These are phyloP conservation scores for Wickerhamomyces sydowiorum DNA, from an alignment of 805 yeast species.

Conservation along the genomic window DNA sequence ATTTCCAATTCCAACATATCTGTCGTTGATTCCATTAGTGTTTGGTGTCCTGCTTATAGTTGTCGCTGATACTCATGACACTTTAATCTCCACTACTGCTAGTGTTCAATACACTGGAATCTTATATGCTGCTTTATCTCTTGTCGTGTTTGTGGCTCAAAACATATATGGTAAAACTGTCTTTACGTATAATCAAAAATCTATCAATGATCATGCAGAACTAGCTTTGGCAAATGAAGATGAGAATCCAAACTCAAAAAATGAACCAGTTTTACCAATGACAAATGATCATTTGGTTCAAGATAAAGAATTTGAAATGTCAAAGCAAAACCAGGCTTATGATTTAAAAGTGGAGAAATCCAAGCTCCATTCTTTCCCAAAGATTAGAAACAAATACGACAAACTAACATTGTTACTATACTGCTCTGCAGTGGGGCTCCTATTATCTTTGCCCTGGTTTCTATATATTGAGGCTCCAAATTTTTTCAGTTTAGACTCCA, in stretches of 20 bases:
- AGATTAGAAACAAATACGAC: conserved; percentile 49
- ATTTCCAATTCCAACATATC: conserved; percentile 44
- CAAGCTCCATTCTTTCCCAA: conserved; percentile 8
- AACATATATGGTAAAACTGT: conserved; percentile 83
- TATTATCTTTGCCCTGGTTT: conserved; percentile 72
- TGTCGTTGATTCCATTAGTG: conserved; percentile 46
- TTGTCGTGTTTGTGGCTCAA: conserved; percentile 76
- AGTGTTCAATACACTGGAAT: conserved; percentile 54
- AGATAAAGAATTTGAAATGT: conserved; percentile 8
- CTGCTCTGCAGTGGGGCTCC: conserved; percentile 68
- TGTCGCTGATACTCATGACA: conserved; percentile 24
- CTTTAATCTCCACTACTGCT: conserved; percentile 32
- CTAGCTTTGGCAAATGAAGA: conserved; percentile 13
- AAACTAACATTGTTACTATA: conserved; percentile 76
- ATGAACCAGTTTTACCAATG: conserved; percentile 2
- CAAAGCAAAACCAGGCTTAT: conserved; percentile 7
- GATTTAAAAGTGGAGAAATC: conserved; percentile 11
- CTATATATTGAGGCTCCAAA: conserved; percentile 51
- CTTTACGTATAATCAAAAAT: conserved; percentile 41
- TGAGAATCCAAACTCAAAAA: conserved; percentile 1
- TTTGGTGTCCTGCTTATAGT: conserved; percentile 43
- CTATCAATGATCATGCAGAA: conserved; percentile 18
- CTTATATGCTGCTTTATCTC: conserved; percentile 59
- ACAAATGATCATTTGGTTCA: conserved; percentile 3
- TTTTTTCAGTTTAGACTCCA: conserved; percentile 13